Base-by-base conservation (phyloP, 176 grass and related monocot genomes). In the Oryza coarctata region DNA sequence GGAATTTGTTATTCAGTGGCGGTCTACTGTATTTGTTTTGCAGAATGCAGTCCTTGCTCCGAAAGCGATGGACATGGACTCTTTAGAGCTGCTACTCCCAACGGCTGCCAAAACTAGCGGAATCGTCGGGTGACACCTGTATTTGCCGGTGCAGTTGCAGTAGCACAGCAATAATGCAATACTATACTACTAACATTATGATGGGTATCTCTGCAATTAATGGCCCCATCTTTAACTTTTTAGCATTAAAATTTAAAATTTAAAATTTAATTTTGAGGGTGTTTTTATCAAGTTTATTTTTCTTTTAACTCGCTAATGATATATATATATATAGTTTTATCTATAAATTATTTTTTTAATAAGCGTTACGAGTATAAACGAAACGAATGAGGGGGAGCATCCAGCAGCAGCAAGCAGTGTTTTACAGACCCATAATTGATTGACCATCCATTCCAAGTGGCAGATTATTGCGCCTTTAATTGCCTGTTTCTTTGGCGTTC, bases 71-170 rank as follows among this genome's bases (percentile, higher is more conserved):
- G 71, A 20, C 70, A 63, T 81, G 76, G 50, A 55, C 50, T 55
- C 62, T 64, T 58, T n/a, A n/a, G n/a, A n/a, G 39, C 49, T 12
- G 2, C 5, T 41, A 14, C 9, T 28, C 34, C 78, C 63, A 70
- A 85, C 82, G 49, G 76, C 63, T 89, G 87, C 82, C 55, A 52
- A 75, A 15, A 65, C 64, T 27, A 17, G 77, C 30, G 39, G 50
- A 35, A 64, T 45, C 63, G 28, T 75, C 82, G 28, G 40, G 64
- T 34, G 87, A 89, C 87, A 89, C 82, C 71, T 85, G 82, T 77
- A 34, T 80, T 73, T 81, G 87, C 81, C 30, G 27, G 76, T 88
- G 70, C 70, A 61, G 45, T 80, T 69, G 82, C 75, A 12, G 49
- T 71, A 76, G 38, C 25, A 63, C 62, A 40, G 13, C 81, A 89